These are phyloP conservation scores for Acrocalymma vagum DNA, from an alignment of 2,329 filamentous ascomycete genomes.

Conservation along the genomic window DNA sequence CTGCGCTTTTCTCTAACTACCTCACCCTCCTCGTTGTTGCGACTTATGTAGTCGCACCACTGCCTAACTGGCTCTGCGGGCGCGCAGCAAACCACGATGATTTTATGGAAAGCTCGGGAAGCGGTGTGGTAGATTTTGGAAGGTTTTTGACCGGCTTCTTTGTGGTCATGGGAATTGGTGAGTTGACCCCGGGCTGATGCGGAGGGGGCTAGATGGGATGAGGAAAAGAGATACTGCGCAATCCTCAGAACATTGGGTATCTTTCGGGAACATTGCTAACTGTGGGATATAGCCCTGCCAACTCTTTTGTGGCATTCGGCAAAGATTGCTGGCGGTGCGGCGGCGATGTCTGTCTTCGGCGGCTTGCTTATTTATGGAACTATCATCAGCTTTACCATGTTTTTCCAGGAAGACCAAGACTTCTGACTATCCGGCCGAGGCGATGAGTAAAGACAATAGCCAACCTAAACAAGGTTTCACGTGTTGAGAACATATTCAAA, in stretches of 20 bases:
- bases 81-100: constrained; percentile 93
- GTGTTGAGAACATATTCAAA: no score
- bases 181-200: constrained; percentile 48
- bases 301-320: constrained; percentile 86
- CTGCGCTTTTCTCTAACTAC: constrained; percentile 94
- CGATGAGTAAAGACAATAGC: no score
- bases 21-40: constrained; percentile 94
- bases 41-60: constrained; percentile 90
- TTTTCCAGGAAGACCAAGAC: constrained; percentile 97
- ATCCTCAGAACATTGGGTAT: no score
- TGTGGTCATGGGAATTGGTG: constrained; percentile 97
- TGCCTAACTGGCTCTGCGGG: constrained; percentile 96
- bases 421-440: constrained; percentile 67
- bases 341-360: constrained; percentile 93
- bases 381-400: constrained; percentile 97
- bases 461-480: no score
- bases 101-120: constrained; percentile 86
- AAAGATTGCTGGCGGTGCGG: constrained; percentile 83
- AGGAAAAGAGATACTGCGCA: background rate
- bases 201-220: background rate
- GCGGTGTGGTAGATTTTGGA: constrained; percentile 89
- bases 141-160: constrained; percentile 94
- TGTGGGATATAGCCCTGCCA: constrained; percentile 73
- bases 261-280: constrained; percentile 16
- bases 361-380: constrained; percentile 96